Percentiles rank a stretch among this genome's conserved stretches.
phyloP scores from a whole-genome alignment of 495 filamentous ascomycete genomes.

The Cercophora scortea region DNA sequence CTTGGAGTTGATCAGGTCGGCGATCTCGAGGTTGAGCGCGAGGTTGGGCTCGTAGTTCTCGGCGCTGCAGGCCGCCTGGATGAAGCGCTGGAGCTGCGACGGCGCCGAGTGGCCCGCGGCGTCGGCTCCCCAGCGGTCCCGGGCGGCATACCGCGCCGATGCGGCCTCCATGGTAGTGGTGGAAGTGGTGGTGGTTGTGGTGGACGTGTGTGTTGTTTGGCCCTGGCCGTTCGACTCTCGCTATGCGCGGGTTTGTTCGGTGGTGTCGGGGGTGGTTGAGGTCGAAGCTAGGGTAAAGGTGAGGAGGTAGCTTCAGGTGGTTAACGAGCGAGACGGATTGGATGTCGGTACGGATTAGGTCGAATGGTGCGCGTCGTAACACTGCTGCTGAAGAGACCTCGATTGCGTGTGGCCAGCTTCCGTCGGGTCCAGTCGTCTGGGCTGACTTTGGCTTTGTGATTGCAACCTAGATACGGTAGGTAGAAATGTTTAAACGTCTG shows the following conservation, averaged over 20 bases:
- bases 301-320: background rate
- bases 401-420: no score
- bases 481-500: no score
- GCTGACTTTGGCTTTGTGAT: no score
- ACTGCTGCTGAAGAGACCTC: no score
- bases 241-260: no score
- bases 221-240: no score
- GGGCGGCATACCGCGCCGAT: constrained; percentile 87
- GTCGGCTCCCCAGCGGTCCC: constrained; percentile 87
- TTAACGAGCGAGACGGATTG: background rate
- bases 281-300: background rate
- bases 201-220: no score
- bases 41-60: constrained; percentile 97
- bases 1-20: constrained; percentile 94
- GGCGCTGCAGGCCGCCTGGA: constrained; percentile 90
- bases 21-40: constrained; percentile 91
- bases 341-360: no score
- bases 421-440: no score
- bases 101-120: constrained; percentile 68
- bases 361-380: no score
- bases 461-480: no score
- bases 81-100: constrained; percentile 87
- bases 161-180: constrained; percentile 69
- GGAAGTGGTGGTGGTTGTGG: no score
- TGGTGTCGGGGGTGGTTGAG: background rate